A percentile compares a stretch with the other conserved stretches of the same genome.
Conservation (phyloP, 2,329 filamentous ascomycete genomes). For the Emydomyces testavorans region DNA sequence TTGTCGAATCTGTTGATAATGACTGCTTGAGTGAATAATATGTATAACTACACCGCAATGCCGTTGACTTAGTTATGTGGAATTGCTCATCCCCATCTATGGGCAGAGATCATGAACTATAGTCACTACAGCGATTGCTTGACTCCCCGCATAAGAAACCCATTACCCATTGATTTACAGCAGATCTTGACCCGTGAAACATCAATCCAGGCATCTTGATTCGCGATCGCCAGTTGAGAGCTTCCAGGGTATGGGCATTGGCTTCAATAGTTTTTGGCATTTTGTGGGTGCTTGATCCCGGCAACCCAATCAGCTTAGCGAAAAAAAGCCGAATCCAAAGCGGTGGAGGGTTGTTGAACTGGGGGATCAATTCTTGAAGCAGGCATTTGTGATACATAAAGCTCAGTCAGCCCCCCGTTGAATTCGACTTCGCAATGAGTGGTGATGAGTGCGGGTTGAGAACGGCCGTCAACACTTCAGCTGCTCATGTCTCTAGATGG, state of each 20-base stretch:
- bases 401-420: neutral
- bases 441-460: neutral
- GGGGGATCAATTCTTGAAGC: neutral
- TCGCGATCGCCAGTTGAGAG: neutral
- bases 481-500: neutral
- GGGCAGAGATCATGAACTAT: neutral
- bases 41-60: too few species aligned
- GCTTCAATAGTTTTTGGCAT: neutral
- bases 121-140: neutral
- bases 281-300: neutral
- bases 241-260: neutral
- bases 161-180: constrained; percentile 2
- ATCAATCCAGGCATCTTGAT: neutral
- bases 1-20: too few species aligned
- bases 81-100: too few species aligned
- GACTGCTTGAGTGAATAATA: too few species aligned
- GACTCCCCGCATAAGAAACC: neutral
- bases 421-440: neutral
- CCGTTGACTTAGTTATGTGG: too few species aligned
- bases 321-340: neutral
- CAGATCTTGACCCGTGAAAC: neutral
- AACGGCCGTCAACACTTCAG: neutral
- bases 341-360: neutral
- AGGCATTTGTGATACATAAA: constrained; percentile 6
- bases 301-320: neutral